A percentile compares a stretch with the other conserved stretches of the same genome.
These are phyloP conservation scores for barrel medic (Medicago truncatula) DNA, from an alignment of 306 rosid species.

Conservation along the genomic window MtrunA17r5.0-ANR NC_053042.1:33790001-33790500, in stretches of 20 bases:
- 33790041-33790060: conserved; percentile 54
- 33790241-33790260: conserved; percentile 42
- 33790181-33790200: neutral
- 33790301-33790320: conserved; percentile 55
- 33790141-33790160: neutral
- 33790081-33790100: neutral
- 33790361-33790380: conserved; percentile 19
- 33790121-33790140: neutral
- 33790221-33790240: conserved; percentile 15
- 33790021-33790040: conserved; percentile 63
- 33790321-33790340: conserved; percentile 50
- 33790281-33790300: conserved; percentile 50
- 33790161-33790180: neutral
- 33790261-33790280: conserved; percentile 58
- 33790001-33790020: conserved; percentile 85
- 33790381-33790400: conserved; percentile 14
- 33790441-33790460: neutral
- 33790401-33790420: neutral
- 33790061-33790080: conserved; percentile 70
- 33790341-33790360: conserved; percentile 35
- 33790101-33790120: neutral
- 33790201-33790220: conserved; percentile 8
- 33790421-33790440: too few relatives aligned
- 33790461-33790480: conserved; percentile 25
- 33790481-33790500: conserved; percentile 41